Base-by-base conservation (phyloP, 2,329 filamentous ascomycete genomes). In the Neoascochyta sp. region DNA sequence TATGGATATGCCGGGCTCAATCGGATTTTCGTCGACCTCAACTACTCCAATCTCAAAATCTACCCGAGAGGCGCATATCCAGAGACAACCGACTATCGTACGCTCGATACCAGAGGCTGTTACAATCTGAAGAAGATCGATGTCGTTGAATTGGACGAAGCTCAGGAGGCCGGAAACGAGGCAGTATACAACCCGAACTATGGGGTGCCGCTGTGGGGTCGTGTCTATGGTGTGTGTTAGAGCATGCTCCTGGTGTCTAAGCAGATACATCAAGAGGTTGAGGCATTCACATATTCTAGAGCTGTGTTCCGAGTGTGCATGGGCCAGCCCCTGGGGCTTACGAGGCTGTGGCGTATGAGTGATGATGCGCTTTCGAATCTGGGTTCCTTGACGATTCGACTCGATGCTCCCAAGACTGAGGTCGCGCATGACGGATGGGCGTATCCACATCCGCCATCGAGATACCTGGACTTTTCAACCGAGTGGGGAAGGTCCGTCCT, bases 351-450 rank as follows among this genome's bases (percentile, higher is more conserved):
- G 16, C 29, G 29, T 24, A 24, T 31, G 29, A 31, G 29, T 11
- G 29, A 31, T 7, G 14, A 24, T n/a, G 29, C 29, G n/a, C n/a
- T 31, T 9, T 31, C 29, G 10, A 24, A 24, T 19, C 16, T 31
- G 11, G 11, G 16, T 19, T 7, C 16, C 7, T 23, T 39, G 21
- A 39, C 31, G 7, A 29, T 39, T 9, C 27, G 36, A 5, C 36
- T 39, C 9, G 32, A 39, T 26, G n/a, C 11, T 8, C 11, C 22
- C 11, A 19, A 19, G 13, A 15, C 3, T 10, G 17, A 16, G 16
- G 7, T 30, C 17, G 8, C 7, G 6, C 9, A 4, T 17, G 11
- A 23, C 15, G 15, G 29, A 27, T 24, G 21, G 21, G 11, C 7
- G 22, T 7, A 7, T 9, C 4, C n/a, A 17, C 19, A 10, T 17